Evolutionary conservation across 805 yeast species (phyloP), one percentile per base, ranked within the genome.

Genomic region (Ogataea dorogensis): DNA sequence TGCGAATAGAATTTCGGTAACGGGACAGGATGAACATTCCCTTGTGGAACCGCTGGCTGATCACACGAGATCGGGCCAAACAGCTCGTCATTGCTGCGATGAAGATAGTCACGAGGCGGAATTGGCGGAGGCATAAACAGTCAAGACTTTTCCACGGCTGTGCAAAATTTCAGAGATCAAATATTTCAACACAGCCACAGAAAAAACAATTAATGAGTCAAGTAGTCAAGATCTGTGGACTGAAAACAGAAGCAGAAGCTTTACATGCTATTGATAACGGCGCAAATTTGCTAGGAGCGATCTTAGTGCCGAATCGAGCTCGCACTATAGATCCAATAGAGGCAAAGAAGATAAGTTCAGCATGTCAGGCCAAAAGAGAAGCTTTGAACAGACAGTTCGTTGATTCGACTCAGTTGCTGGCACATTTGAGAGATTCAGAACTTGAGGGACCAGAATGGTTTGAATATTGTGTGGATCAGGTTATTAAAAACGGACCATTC

Each of bases 161-260:
- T 36, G 40, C 23, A 36, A 33, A n/a, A 20, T 33, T 33, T 11
- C 33, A 28, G 10, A 20, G 19, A 16, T 5, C 21, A 5, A 18
- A 28, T 19, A 5, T 4, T 11, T 7, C 15, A 12, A 15, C 17
- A 18, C 21, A 15, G 29, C 23, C 26, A 27, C 3, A 17, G 16
- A 12, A 24, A 17, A 20, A 24, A 17, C 20, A 14, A 7, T 7
- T 16, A 24, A 36, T 36, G 40, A 25, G 16, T 31, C 47, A 51
- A n/a, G 25, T 86, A n/a, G 83, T 84, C 5, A 91, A 91, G 54
- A 78, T 91, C 4, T 91, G 98, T 58, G 98, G 98, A 0, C 56
- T 91, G 15, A 74, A 75, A 46, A 68, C 81, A 2, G 55, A 61
- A 0, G 82, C 79, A 29, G 86, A 86, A 0, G 97, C 96, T 0